These are phyloP conservation scores for Fusarium nodosum DNA, from an alignment of 2,329 filamentous ascomycete genomes.

Conservation along the genomic window DNA sequence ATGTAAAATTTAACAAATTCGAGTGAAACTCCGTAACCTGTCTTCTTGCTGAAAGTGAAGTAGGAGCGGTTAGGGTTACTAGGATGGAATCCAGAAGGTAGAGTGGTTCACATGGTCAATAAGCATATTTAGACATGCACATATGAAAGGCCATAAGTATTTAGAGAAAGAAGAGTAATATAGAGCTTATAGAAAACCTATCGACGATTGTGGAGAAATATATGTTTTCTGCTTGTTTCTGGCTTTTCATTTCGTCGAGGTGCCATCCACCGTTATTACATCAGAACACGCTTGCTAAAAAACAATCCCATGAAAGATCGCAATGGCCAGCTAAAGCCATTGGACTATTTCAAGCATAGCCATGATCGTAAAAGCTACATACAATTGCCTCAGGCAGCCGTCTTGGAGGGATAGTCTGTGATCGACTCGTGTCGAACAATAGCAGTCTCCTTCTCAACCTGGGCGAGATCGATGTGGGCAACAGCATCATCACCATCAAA, in stretches of 20 bases:
- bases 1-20: background rate
- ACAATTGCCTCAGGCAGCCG: conserved; percentile 18
- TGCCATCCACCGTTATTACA: conserved; percentile 17
- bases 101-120: background rate
- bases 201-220: background rate
- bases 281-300: conserved; percentile 37
- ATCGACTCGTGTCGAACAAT: conserved; percentile 48
- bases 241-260: conserved; percentile 12
- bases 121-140: background rate
- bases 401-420: conserved; percentile 36
- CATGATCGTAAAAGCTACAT: background rate
- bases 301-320: conserved; percentile 5
- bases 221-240: conserved; percentile 1
- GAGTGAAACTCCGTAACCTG: background rate
- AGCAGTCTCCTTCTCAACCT: conserved; percentile 67
- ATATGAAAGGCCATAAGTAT: background rate
- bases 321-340: conserved; percentile 3
- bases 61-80: background rate
- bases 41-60: no score
- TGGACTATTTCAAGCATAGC: background rate
- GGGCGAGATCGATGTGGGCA: conserved; percentile 66
- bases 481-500: conserved; percentile 76
- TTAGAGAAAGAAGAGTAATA: background rate
- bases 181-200: conserved; percentile 11
- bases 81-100: no score